Base-by-base conservation (phyloP, 768 basidiomycete genomes). In the Rubroboletus satanas region DNA sequence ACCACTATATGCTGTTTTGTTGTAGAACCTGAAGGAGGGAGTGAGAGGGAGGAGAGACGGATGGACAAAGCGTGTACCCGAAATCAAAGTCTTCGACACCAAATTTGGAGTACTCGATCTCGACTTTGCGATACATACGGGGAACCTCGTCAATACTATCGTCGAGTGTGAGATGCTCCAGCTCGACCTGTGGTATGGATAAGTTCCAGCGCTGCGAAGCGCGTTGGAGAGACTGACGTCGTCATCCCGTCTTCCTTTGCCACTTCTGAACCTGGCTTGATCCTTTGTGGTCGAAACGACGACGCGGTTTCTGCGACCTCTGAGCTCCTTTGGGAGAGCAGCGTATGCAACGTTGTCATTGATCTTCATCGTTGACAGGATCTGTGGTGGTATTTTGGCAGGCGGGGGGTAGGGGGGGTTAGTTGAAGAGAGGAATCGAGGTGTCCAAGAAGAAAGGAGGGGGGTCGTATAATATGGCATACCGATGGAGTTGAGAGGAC, bases 11-110 rank as follows among this genome's bases (percentile, higher is more conserved):
- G 81, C 69, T 0, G 97, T 98, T 66, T 84, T 85, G 71, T 99
- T 99, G 74, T 94, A 98, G 69, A 92, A 98, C 2, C 93, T 95
- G 56, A 3, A 56, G 15, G 50, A 32, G 15, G 28, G 14, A 0
- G 42, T 59, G 10, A 58, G 55, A 39, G 2, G 2, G 29, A 45
- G 41, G 38, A 38, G 26, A 43, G 23, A 42, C 1, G 47, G 41
- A 32, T 21, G 5, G 2, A 23, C 3, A 29, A 9, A 38, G 33
- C 12, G 69, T 80, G 52, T 67, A 93, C 94, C 82, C 96, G 65
- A 99, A 99, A 71, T 99, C 97, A 65, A 99, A 99, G 71, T 99
- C 96, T 67, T 98, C 96, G 17, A 98, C 92, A 5, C 96, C 96
- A 64, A 99, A 99, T 65, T 95, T 96, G 37, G 92, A 95, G 68